Percentiles rank a stretch among this genome's conserved stretches.
These are phyloP conservation scores for Magnolia kwangsiensis DNA, from an alignment of 164 flowering plant genomes.

Conservation along the genomic window DNA sequence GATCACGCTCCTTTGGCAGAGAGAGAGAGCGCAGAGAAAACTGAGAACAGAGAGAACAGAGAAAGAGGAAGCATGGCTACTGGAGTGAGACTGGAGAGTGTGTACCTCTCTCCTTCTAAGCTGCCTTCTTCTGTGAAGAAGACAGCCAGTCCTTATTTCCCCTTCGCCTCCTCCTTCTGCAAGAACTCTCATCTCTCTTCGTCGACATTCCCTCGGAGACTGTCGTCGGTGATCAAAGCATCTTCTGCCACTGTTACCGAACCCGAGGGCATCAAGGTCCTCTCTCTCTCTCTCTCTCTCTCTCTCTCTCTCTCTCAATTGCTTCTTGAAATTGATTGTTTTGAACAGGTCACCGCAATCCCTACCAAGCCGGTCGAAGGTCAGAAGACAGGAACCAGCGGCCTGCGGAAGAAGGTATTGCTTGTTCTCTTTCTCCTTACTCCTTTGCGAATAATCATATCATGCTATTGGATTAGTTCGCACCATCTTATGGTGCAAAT, in stretches of 20 bases:
- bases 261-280: slow-evolving; percentile 53
- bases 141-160: neutral
- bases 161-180: slow-evolving; percentile 14
- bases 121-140: neutral
- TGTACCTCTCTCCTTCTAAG: slow-evolving; percentile 12
- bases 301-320: neutral
- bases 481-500: neutral
- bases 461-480: neutral
- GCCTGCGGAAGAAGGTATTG: slow-evolving; percentile 82
- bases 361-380: slow-evolving; percentile 92
- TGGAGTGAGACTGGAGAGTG: slow-evolving; percentile 17
- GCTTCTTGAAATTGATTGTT: neutral
- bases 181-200: slow-evolving; percentile 13
- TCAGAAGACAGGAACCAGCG: slow-evolving; percentile 96
- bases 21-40: neutral
- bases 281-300: slow-evolving; percentile 1
- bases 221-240: slow-evolving; percentile 24
- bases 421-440: slow-evolving; percentile 3
- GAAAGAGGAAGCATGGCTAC: slow-evolving; percentile 13
- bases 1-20: neutral
- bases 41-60: neutral
- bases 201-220: slow-evolving; percentile 2
- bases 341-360: slow-evolving; percentile 47
- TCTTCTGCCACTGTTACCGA: slow-evolving; percentile 45
- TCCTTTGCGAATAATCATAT: neutral